A percentile compares a stretch with the other conserved stretches of the same genome.
These are phyloP conservation scores for Neurospora sp. DNA, from an alignment of 495 filamentous ascomycete genomes.

Conservation along the genomic window DNA sequence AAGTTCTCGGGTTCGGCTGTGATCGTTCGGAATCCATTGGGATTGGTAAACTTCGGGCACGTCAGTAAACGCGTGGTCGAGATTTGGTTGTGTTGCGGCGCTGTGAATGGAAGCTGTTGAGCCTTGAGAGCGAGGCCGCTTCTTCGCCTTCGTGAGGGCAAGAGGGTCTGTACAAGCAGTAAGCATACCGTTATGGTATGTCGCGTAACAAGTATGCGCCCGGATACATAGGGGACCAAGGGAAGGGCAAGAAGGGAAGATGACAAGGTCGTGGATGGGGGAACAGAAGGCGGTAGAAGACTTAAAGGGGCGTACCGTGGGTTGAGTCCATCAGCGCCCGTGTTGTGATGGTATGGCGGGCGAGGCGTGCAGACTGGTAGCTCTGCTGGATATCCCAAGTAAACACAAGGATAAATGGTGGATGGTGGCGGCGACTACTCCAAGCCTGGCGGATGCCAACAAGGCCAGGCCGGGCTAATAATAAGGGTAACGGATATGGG, in stretches of 20 bases:
- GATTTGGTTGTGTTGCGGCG: slow-evolving; percentile 53
- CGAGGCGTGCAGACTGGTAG: background rate
- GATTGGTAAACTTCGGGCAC: slow-evolving; percentile 43
- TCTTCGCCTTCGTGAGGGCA: slow-evolving; percentile 35
- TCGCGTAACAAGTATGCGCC: background rate
- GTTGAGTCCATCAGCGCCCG: slow-evolving; percentile 23
- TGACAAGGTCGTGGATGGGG: background rate
- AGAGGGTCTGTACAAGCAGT: slow-evolving; percentile 19
- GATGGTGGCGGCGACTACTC: slow-evolving; percentile 1
- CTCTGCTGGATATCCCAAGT: background rate
- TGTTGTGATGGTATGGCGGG: background rate
- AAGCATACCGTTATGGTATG: slow-evolving; percentile 4
- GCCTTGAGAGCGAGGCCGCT: slow-evolving; percentile 64
- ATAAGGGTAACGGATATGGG: background rate
- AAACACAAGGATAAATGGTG: background rate
- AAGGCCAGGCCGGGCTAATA: background rate
- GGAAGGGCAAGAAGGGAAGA: background rate
- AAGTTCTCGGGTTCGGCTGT: slow-evolving; percentile 35
- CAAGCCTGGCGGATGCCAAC: background rate
- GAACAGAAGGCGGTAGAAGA: background rate
- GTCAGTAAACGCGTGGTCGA: slow-evolving; percentile 47
- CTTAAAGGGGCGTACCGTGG: slow-evolving; percentile 17
- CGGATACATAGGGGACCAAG: background rate
- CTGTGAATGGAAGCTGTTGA: slow-evolving; percentile 79
- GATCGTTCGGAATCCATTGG: slow-evolving; percentile 42